A percentile compares a stretch with the other conserved stretches of the same genome.
phyloP scores from a whole-genome alignment of 2,329 filamentous ascomycete genomes.

The Colletotrichum lindemuthianum region DNA sequence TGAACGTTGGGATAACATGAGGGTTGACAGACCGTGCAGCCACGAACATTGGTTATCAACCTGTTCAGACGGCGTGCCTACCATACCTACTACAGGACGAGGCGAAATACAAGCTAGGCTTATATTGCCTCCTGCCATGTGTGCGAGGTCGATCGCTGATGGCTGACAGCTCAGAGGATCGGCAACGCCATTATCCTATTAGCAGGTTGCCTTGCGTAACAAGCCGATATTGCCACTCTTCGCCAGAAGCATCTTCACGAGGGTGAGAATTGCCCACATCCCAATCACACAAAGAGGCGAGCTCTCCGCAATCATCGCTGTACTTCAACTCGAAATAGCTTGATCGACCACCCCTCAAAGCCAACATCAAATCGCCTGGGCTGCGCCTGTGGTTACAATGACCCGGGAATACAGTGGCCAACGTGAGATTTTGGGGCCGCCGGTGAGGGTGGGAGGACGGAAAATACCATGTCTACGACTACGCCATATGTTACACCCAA shows the following conservation, averaged over 20 bases:
- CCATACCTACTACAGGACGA: no score
- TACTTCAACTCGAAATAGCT: not conserved
- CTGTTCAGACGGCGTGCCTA: not conserved
- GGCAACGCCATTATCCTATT: not conserved
- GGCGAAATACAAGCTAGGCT: no score
- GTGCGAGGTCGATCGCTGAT: constrained; percentile 25
- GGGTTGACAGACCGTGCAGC: no score
- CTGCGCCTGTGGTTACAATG: not conserved
- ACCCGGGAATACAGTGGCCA: constrained; percentile 1
- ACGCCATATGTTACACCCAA: not conserved
- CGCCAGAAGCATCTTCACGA: not conserved
- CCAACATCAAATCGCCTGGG: not conserved
- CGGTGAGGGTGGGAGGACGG: constrained; percentile 8
- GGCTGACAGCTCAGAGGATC: constrained; percentile 6
- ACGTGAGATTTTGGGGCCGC: constrained; percentile 34
- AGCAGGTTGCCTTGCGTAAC: not conserved
- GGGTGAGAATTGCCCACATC: not conserved
- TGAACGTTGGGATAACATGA: no score
- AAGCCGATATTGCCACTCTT: not conserved
- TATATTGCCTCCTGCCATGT: not conserved
- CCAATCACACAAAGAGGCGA: not conserved
- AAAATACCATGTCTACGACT: not conserved
- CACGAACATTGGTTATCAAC: no score
- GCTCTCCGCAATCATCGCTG: not conserved
- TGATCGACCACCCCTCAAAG: not conserved